Evolutionary conservation across 129 eudicot genomes (phyloP).

Genomic region (Flaveria linearis): DNA sequence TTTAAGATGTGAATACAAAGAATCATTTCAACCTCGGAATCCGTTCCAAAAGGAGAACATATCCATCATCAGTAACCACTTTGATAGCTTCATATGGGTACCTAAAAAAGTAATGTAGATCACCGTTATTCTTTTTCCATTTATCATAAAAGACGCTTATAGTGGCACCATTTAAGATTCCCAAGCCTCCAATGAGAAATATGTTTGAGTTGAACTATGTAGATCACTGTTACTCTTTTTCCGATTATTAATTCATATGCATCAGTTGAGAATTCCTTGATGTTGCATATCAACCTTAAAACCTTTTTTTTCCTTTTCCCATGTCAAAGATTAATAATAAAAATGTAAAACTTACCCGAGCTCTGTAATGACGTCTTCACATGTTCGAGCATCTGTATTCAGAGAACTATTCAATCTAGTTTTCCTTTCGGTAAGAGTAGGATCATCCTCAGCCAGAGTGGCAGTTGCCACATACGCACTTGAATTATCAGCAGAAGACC

Average conservation of each 20-base stretch:
- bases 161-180: constrained; percentile 10
- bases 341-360: constrained; percentile 63
- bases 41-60: constrained; percentile 89
- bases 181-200: not conserved
- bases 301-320: not conserved
- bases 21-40: constrained; percentile 70
- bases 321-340: not conserved
- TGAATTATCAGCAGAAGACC: constrained; percentile 48
- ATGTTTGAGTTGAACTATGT: not conserved
- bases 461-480: constrained; percentile 50
- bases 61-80: constrained; percentile 92
- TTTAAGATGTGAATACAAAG: not conserved
- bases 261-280: not conserved
- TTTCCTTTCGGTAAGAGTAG: constrained; percentile 64
- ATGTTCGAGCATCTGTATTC: constrained; percentile 91
- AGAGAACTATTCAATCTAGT: constrained; percentile 47
- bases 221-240: not conserved
- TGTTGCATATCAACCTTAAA: constrained; percentile 8
- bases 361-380: constrained; percentile 94
- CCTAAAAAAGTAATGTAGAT: constrained; percentile 39
- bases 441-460: constrained; percentile 61
- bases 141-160: constrained; percentile 1
- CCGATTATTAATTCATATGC: not conserved
- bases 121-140: too few relatives aligned
- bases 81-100: constrained; percentile 95